These are phyloP conservation scores for Leccinum griseonigrum DNA, from an alignment of 1,284 basidiomycete species.

Conservation along the genomic window DNA sequence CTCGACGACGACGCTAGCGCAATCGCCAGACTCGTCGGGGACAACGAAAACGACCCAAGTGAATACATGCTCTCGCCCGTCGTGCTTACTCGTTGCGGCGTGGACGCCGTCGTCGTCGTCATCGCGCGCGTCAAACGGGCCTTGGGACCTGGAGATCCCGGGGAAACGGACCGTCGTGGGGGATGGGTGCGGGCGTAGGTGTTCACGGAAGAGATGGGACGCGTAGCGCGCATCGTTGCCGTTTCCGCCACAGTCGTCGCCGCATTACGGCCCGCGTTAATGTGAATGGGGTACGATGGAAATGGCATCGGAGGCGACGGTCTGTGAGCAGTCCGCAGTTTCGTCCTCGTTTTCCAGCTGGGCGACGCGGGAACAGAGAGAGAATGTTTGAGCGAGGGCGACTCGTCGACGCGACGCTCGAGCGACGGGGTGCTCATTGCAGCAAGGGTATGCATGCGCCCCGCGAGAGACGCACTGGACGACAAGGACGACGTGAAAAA, in stretches of 20 bases:
- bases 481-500: constrained; percentile 29
- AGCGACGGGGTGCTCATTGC: neutral
- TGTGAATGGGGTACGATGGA: constrained; percentile 20
- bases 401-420: neutral
- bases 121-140: constrained; percentile 3
- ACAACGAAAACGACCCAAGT: constrained; percentile 25
- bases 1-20: constrained; percentile 25
- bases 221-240: neutral
- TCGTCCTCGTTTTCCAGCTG: constrained; percentile 6
- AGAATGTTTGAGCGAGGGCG: constrained; percentile 8
- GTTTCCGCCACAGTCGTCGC: neutral
- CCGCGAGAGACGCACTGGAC: constrained; percentile 19
- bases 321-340: neutral
- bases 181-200: neutral
- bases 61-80: constrained; percentile 7
- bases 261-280: neutral
- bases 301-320: constrained; percentile 19
- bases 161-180: constrained; percentile 3
- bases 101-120: neutral
- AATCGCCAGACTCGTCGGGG: constrained; percentile 25
- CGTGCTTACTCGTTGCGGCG: constrained; percentile 7
- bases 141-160: constrained; percentile 14
- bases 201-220: neutral
- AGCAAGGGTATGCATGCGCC: neutral
- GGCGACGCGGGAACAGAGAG: constrained; percentile 20